Conservation (phyloP, 306 rosid genomes). For the Castanopsis chinensis region DNA sequence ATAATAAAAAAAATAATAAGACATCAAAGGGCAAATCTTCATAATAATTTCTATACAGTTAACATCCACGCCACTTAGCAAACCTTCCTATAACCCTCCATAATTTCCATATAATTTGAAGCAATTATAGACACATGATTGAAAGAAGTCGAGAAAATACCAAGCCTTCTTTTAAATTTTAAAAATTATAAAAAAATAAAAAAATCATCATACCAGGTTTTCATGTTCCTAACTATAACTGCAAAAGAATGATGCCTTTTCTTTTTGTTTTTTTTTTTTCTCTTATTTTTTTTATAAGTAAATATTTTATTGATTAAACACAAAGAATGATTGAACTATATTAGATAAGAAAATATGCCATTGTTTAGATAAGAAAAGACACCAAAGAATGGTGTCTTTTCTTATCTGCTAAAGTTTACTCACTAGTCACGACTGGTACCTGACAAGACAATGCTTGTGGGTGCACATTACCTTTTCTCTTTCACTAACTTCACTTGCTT, state of each 20-base stretch:
- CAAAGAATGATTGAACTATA: too few species aligned
- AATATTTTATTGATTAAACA: too few species aligned
- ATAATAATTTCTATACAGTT: background rate
- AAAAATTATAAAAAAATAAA: background rate
- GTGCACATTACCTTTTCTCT: conserved; percentile 78
- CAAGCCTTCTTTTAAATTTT: background rate
- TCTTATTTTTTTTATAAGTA: too few species aligned
- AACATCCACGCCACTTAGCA: background rate
- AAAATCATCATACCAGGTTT: conserved; percentile 1
- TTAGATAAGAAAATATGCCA: too few species aligned
- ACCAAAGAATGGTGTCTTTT: background rate
- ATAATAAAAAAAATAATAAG: background rate
- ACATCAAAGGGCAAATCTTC: background rate
- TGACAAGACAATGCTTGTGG: conserved; percentile 7
- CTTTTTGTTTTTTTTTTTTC: background rate
- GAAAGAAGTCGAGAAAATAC: background rate
- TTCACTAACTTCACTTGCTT: conserved; percentile 69
- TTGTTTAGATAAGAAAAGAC: too few species aligned
- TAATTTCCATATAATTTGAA: background rate
- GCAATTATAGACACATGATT: background rate
- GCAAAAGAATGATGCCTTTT: conserved; percentile 8
- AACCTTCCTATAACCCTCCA: background rate
- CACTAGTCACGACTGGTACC: background rate
- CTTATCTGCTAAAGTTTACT: background rate
- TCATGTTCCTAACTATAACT: background rate